These are phyloP conservation scores for Sphenostylis stenocarpa DNA, from an alignment of 306 rosid species.

Conservation along the genomic window DNA sequence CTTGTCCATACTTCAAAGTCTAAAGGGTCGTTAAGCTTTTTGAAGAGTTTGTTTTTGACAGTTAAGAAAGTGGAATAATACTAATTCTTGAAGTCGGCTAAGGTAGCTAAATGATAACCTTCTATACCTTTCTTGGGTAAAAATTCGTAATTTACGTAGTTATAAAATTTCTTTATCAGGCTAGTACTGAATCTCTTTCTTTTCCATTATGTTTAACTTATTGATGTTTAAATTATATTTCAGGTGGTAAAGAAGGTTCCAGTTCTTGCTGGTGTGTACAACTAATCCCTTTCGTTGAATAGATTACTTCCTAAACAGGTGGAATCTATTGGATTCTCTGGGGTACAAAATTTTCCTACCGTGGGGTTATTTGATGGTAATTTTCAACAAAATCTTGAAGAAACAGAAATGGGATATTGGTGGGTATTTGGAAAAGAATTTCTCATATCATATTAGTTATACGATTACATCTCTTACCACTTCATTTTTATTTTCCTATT, in stretches of 20 bases:
- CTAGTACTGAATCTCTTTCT: slow-evolving; percentile 13
- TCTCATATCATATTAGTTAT: neutral
- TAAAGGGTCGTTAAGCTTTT: no score
- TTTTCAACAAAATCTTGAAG: slow-evolving; percentile 93
- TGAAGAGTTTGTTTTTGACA: neutral
- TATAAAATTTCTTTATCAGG: neutral
- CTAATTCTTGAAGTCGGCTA: neutral
- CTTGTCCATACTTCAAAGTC: neutral
- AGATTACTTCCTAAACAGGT: slow-evolving; percentile 85
- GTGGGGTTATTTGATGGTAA: slow-evolving; percentile 92
- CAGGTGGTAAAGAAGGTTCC: slow-evolving; percentile 85
- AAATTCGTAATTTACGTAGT: slow-evolving; percentile 3
- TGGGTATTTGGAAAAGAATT: slow-evolving; percentile 37
- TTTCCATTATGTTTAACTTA: slow-evolving; percentile 7
- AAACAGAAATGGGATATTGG: slow-evolving; percentile 97
- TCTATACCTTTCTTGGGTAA: neutral
- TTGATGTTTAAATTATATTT: no score
- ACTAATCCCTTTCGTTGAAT: slow-evolving; percentile 92
- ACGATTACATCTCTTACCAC: slow-evolving; percentile 16
- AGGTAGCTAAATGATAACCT: slow-evolving; percentile 1
- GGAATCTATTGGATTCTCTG: slow-evolving; percentile 83
- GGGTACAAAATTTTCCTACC: slow-evolving; percentile 97
- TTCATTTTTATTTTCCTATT: slow-evolving; percentile 22
- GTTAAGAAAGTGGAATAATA: neutral
- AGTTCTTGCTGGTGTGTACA: slow-evolving; percentile 90